Conservation (phyloP, 1,284 basidiomycete species). For the Austropuccinia psidii region DNA sequence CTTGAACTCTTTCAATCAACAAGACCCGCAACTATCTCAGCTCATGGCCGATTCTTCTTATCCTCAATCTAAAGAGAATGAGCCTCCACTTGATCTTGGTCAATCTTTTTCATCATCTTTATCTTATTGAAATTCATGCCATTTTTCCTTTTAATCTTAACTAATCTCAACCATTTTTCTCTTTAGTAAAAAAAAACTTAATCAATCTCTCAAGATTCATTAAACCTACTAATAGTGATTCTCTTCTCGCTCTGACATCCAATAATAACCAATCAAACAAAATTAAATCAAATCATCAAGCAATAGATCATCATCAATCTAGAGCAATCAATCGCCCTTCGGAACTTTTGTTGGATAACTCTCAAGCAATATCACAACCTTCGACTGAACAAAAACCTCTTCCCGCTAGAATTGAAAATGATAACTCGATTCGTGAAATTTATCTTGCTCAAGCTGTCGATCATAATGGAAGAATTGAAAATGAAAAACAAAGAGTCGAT, state of each 20-base stretch:
- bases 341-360: neutral
- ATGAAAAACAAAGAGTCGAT: conserved; percentile 31
- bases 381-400: neutral
- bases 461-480: conserved; percentile 9
- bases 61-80: neutral
- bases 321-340: neutral
- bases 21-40: neutral
- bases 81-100: too few species aligned
- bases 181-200: neutral
- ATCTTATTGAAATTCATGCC: neutral
- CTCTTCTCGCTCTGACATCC: neutral
- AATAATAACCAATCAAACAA: neutral
- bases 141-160: neutral
- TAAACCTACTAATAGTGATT: neutral
- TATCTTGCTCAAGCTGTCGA: conserved; percentile 9
- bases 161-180: neutral
- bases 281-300: neutral
- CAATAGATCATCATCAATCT: neutral
- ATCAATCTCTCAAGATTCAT: neutral
- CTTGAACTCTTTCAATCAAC: neutral
- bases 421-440: conserved; percentile 1
- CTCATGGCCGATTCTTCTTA: neutral
- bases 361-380: neutral
- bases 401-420: neutral
- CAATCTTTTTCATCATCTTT: neutral